Evolutionary conservation across 2,329 filamentous ascomycete species (phyloP), one percentile per base, ranked within the genome.

Genomic region (Beauveria rudraprayagi): DNA sequence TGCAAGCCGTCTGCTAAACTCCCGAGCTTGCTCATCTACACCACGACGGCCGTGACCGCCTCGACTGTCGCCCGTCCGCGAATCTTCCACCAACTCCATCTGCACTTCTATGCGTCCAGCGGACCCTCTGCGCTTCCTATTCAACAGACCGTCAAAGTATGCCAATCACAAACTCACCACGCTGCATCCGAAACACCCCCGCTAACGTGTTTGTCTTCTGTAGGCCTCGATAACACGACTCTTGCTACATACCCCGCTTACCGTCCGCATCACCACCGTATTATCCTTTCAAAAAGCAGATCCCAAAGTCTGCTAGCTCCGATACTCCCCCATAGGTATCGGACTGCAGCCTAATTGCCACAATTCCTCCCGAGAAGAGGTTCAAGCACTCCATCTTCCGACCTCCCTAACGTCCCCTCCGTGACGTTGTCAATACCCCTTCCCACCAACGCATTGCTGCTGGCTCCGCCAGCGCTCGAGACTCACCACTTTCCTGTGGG

Each of bases 121-220:
- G 80, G 90, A 95, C 78, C 86, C 95, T 72, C 85, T 96, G 74
- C 90, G 91, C 80, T 94, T 95, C 81, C 86, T 96, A 70, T 95
- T 91, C 74, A 94, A 72, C 46, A 72, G 94, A 83, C 91, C 91
- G 74, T 90, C 91, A 77, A 96, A 96, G 92, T 96, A 79, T 74
- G 89, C 80, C 30, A 19, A 41, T 51, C 40, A 58, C 51, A 60
- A 56, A 54, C 63, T 46, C 47, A 55, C 37, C 57, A 62, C 41
- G 6, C 60, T 53, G 62, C 57, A 40, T 34, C 41, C 61, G 46
- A 47, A 11, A 14, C 26, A 17, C n/a, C 48, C 14, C 40, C 41
- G 37, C 59, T 67, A 59, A 64, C 58, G 24, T 10, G 3, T n/a
- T 51, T 22, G 17, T 30, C 22, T 30, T 19, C 11, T 43, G 5